Evolutionary conservation across 2,329 filamentous ascomycete species (phyloP).

Genomic region (Teratosphaeria nubilosa): DNA sequence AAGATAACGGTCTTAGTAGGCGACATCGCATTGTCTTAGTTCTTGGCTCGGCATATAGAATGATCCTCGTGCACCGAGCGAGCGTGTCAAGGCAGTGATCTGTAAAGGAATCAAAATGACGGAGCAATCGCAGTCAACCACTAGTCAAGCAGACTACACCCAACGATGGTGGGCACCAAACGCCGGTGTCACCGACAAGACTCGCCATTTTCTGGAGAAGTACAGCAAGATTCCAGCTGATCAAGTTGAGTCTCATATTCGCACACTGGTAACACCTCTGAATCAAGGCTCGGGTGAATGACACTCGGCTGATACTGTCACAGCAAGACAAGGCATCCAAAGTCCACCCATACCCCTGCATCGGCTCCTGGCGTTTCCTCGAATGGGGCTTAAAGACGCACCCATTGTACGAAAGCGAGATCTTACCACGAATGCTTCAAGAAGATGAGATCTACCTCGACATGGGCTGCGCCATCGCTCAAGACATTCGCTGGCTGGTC

Average conservation of each 20-base stretch:
- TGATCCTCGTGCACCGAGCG: too few species aligned
- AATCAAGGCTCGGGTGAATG: too few species aligned
- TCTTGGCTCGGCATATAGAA: too few species aligned
- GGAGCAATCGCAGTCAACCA: background rate
- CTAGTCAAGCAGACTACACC: background rate
- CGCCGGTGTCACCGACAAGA: constrained; percentile 15
- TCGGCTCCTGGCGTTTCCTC: constrained; percentile 9
- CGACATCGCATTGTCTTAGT: background rate
- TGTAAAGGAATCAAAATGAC: background rate
- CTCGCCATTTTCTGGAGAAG: constrained; percentile 27
- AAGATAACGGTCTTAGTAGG: background rate
- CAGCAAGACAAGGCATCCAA: constrained; percentile 9
- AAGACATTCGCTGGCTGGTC: constrained; percentile 30
- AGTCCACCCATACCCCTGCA: constrained; percentile 10
- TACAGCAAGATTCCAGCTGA: constrained; percentile 29
- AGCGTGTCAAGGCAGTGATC: too few species aligned
- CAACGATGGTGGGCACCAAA: background rate
- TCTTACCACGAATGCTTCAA: constrained; percentile 15
- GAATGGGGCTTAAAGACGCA: constrained; percentile 11
- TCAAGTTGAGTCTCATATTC: constrained; percentile 28
- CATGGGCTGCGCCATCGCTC: constrained; percentile 31
- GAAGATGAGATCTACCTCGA: constrained; percentile 29
- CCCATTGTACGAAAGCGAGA: constrained; percentile 13
- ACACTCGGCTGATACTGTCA: background rate
- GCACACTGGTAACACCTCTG: constrained; percentile 1